These are phyloP conservation scores for Warburgia ugandensis DNA, from an alignment of 164 flowering plant genomes.

Conservation along the genomic window DNA sequence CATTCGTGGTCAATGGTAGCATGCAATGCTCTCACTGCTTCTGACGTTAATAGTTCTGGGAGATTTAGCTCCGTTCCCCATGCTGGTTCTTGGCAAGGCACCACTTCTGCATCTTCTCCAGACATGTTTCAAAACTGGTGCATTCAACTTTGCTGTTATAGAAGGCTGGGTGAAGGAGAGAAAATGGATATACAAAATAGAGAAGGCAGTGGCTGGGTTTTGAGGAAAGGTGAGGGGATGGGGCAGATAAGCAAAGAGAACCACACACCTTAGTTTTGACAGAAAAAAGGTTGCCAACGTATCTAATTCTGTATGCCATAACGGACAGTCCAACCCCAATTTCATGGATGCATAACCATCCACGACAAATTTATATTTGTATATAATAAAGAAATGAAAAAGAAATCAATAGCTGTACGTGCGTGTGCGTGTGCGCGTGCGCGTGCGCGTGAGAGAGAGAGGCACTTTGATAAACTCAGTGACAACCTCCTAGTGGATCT, in stretches of 20 bases:
- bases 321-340: neutral
- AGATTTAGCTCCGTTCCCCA: slow-evolving; percentile 60
- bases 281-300: slow-evolving; percentile 19
- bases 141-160: slow-evolving; percentile 7
- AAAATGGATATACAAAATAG: slow-evolving; percentile 11
- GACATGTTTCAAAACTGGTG: slow-evolving; percentile 29
- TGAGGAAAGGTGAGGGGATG: slow-evolving; percentile 4
- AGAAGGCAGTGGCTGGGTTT: neutral
- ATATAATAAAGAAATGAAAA: too few species aligned
- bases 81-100: slow-evolving; percentile 16
- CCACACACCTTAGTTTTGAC: slow-evolving; percentile 65
- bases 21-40: slow-evolving; percentile 42
- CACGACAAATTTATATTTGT: too few species aligned
- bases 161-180: slow-evolving; percentile 19
- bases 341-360: slow-evolving; percentile 23
- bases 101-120: slow-evolving; percentile 23
- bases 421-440: too few species aligned
- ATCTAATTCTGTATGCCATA: slow-evolving; percentile 16
- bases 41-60: slow-evolving; percentile 35
- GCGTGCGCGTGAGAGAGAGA: too few species aligned
- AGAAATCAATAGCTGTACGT: too few species aligned
- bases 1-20: slow-evolving; percentile 57
- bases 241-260: slow-evolving; percentile 78
- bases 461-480: too few species aligned
- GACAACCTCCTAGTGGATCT: too few species aligned